Evolutionary conservation across 108 stramenopile genomes (phyloP), one percentile per base, ranked within the genome.

Genomic region (Stephanodiscus minutulus): DNA sequence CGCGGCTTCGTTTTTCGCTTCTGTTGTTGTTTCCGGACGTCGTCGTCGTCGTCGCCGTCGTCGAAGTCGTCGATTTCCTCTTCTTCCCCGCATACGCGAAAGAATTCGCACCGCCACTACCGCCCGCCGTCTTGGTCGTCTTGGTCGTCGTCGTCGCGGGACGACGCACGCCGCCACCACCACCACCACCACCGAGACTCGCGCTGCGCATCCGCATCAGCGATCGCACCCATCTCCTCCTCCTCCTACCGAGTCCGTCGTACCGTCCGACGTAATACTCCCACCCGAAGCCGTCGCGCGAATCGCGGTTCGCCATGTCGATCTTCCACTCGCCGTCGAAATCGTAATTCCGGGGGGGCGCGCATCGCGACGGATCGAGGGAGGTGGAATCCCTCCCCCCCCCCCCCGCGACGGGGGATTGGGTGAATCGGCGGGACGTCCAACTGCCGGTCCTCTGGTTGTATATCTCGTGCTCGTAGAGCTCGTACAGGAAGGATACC

Each of bases 321-420:
- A 92, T 92, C 54, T 92, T 92, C 91, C 91, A 92, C 52, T 88
- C 89, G 25, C 87, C 87, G 12, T 71, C 79, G 61, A 86, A 92
- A 2, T 73, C 59, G 28, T 64, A 81, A 47, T 79, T 82, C 11
- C 72, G 43, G 0, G 87, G 87, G 5, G 88, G 83, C 7, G 70
- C 25, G 50, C 77, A 78, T 9, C 58, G 41, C 20, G 55, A 44
- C 35, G 77, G 77, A 61, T 78, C 65, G 31, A 78, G 44, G 35
- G 70, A 71, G 10, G 68, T 64, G 35, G 68, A 78, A 43, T 78
- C 77, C 22, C 77, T 46, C 25, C 76, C 76, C 15, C 76, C 76
- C 0, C 77, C 77, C 0, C 77, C 77, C 7, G 63, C 53, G 10
- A 28, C 27, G 7, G 68, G 55, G 2, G 77, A 78, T 55, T 78